Evolutionary conservation across 495 filamentous ascomycete genomes (phyloP), one percentile per base, ranked within the genome.

Genomic region (Parachaetomium inaequale): DNA sequence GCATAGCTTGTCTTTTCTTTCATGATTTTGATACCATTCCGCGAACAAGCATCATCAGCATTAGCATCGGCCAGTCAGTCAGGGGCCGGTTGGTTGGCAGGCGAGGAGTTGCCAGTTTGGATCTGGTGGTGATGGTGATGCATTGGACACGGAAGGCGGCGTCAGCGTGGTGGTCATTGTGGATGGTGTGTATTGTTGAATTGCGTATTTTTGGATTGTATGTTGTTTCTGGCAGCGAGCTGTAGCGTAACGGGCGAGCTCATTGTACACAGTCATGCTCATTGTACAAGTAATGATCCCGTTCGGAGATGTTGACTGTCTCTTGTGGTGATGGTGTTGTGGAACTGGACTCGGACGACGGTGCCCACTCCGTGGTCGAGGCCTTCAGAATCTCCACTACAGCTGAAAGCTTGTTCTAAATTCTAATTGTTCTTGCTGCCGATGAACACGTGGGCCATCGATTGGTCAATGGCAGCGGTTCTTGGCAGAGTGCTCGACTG

Each of bases 401-500:
- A 47, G 53, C 53, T 43, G 19, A 54, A 55, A 55, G 36, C 47
- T 34, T 46, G 47, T 15, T 7, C 45, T 23, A 1, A 21, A n/a
- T n/a, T n/a, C 2, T 4, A 21, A 21, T 40, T 12, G 36, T 12
- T 17, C 8, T 4, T 23, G 32, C 19, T 36, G 19, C 57, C 6
- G 32, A n/a, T n/a, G n/a, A 58, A 47, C 67, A 70, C 68, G 68
- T 70, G 68, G 59, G 55, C 8, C 52, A 57, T 58, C 52, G 56
- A 70, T 70, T 70, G 68, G 68, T 43, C 68, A 68, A 70, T 70
- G 54, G 38, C 36, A 29, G 38, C 53, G 25, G 38, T 26, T 21
- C 23, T 43, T 32, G 31, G 4, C 4, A 32, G 31, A 8, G 2
- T 42, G 38, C 38, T 43, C 19, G n/a, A 46, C 19, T 23, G 42